Base-by-base conservation (phyloP, 257 asterid genomes). In the Solanum corneliomulleri region DNA sequence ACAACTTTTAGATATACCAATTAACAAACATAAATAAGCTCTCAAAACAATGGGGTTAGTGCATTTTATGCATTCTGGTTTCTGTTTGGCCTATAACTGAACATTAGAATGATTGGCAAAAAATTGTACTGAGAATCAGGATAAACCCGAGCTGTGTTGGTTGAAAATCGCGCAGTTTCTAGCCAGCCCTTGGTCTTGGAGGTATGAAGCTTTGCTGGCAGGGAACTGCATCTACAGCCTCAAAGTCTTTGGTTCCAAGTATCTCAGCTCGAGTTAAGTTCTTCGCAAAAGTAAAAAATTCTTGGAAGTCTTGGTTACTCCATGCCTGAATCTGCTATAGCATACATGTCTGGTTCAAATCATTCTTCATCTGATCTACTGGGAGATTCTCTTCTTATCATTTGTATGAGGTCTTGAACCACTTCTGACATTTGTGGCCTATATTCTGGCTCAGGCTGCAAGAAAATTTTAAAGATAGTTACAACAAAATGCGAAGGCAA, bases 361-460 rank as follows among this genome's bases (percentile, higher is more conserved):
- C 91, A 94, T 88, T 92, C 94, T 74, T 91, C 91, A 23, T 93
- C 95, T 69, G 94, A 93, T 90, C 96, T 91, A 75, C 74, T 91
- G 4, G 98, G 92, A 90, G 97, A 92, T 91, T 95, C 99, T 92
- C 95, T 93, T 86, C 94, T 87, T 88, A 94, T 91, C 94, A 96
- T 95, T 85, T 94, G 96, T 92, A 94, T 89, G 84, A 97, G 92
- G 90, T 97, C 96, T 87, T 95, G 99, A 88, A 97, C 99, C 5
- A 97, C 97, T 88, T 94, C 99, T 39, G 98, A 95, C 99, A 97
- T 95, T 33, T 86, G 92, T 75, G 98, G 99, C 93, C 99, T 92
- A 89, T 91, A 97, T 87, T 96, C 99, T 11, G 96, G 99, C 85
- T 97, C 98, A 44, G 91, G 90, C 99, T 97, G 94, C 93, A 90